Evolutionary conservation across 495 filamentous ascomycete genomes (phyloP).

Genomic region (Penicillium diatomitis): DNA sequence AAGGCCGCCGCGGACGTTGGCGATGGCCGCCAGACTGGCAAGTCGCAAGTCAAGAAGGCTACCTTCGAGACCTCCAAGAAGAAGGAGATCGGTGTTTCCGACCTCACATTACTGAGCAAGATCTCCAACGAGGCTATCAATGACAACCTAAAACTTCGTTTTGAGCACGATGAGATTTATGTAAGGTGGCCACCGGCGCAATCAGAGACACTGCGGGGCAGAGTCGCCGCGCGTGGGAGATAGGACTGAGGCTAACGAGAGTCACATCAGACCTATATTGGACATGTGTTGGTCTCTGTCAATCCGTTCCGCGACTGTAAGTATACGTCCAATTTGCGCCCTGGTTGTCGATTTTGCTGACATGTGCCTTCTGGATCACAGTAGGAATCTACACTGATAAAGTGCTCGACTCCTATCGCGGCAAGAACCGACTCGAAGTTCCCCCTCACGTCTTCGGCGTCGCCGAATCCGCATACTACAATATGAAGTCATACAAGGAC

Average conservation of each 20-base stretch:
- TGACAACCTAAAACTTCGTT: conserved; percentile 94
- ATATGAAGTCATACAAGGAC: conserved; percentile 99
- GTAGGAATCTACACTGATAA: conserved; percentile 96
- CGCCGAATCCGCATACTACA: conserved; percentile 94
- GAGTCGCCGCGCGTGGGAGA: conserved; percentile 8
- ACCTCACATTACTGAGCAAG: conserved; percentile 94
- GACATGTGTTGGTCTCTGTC: conserved; percentile 98
- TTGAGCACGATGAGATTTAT: conserved; percentile 95
- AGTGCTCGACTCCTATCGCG: conserved; percentile 82
- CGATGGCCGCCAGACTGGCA: conserved; percentile 38
- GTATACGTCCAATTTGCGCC: conserved; percentile 15
- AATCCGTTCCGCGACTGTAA: conserved; percentile 92
- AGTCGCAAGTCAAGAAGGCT: conserved; percentile 82
- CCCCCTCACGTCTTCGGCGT: conserved; percentile 97
- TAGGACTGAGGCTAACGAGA: conserved; percentile 15
- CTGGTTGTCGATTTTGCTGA: conserved; percentile 5
- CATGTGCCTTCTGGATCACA: conserved; percentile 16
- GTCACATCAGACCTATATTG: conserved; percentile 79
- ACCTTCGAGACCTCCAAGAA: conserved; percentile 93
- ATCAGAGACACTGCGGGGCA: conserved; percentile 9
- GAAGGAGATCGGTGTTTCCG: conserved; percentile 97
- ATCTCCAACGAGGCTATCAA: conserved; percentile 99
- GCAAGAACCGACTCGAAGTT: conserved; percentile 93
- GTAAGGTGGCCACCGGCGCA: conserved; percentile 37
- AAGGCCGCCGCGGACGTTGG: conserved; percentile 38